Base-by-base conservation (phyloP, 352 stramenopile genomes). In the Aphanomyces astaci region DNA sequence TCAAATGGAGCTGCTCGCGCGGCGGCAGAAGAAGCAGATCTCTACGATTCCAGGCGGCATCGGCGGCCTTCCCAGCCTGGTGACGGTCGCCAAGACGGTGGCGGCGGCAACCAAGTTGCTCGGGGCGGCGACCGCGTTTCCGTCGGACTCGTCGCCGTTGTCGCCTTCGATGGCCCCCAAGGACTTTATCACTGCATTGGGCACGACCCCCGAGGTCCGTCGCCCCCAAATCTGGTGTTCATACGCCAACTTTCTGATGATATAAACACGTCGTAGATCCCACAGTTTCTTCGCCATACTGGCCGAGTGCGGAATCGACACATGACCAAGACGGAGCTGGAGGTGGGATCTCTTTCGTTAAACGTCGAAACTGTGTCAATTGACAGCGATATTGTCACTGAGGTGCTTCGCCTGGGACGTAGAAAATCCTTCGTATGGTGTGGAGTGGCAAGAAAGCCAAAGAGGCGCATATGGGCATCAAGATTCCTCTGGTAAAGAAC, bases 371-470 rank as follows among this genome's bases (percentile, higher is more conserved):
- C n/a, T n/a, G n/a, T n/a, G n/a, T n/a, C n/a, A n/a, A n/a, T n/a
- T n/a, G n/a, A n/a, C n/a, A n/a, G n/a, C n/a, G n/a, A n/a, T n/a
- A n/a, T n/a, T n/a, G n/a, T n/a, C n/a, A n/a, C n/a, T n/a, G n/a
- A n/a, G n/a, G n/a, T n/a, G n/a, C n/a, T n/a, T n/a, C n/a, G n/a
- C n/a, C n/a, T n/a, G n/a, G n/a, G n/a, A n/a, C 17, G 36, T 71
- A 64, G 64, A 45, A 25, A 25, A 65, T 64, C 55, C 53, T 93
- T 25, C 81, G 84, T 4, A 87, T 88, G 55, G 79, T 90, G 7
- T 93, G 82, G 81, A 75, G 76, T 3, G 84, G 89, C 54, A 93
- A 90, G 31, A 49, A 40, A 5, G 79, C 79, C 17, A 87, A 89
- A 66, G 78, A 83, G 13, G 82, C 88, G 19, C 71, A 71, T 33